Conservation (phyloP, 345 rosid genomes). For the Rhizophora apiculata region DNA sequence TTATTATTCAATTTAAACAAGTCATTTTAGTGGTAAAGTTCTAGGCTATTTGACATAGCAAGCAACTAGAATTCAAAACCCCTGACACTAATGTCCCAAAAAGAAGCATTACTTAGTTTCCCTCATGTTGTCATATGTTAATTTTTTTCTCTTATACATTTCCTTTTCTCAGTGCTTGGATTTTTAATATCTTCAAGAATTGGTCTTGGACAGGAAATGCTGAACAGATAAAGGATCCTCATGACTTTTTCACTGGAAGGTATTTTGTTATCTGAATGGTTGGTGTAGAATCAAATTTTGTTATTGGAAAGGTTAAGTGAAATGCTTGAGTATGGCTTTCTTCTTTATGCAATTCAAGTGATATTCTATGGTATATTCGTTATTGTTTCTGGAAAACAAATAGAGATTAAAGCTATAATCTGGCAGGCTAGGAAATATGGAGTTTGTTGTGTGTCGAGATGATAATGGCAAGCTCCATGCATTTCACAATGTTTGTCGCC, state of each 20-base stretch:
- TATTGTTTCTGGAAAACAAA: conserved; percentile 9
- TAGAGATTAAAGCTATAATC: conserved; percentile 4
- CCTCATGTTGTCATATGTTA: no score
- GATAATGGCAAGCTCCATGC: conserved; percentile 60
- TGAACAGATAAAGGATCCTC: conserved; percentile 65
- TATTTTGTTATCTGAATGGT: conserved; percentile 5
- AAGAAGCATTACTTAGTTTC: no score
- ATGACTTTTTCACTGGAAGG: conserved; percentile 84
- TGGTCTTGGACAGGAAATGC: conserved; percentile 42
- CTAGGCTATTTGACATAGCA: no score
- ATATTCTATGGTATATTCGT: not conserved
- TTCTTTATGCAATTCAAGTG: not conserved
- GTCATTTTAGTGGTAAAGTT: no score
- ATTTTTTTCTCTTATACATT: not conserved
- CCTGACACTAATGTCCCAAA: no score
- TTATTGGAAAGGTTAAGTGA: not conserved
- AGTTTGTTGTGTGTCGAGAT: conserved; percentile 75
- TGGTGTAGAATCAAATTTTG: not conserved
- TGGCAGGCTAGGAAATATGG: conserved; percentile 69
- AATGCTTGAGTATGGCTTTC: not conserved
- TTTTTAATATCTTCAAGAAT: not conserved
- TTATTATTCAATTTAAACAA: no score
- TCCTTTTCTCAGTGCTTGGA: not conserved
- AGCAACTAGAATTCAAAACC: no score
- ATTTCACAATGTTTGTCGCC: conserved; percentile 91